These are phyloP conservation scores for Akanthomyces uredinophilus DNA, from an alignment of 2,329 filamentous ascomycete species.

Conservation along the genomic window DNA sequence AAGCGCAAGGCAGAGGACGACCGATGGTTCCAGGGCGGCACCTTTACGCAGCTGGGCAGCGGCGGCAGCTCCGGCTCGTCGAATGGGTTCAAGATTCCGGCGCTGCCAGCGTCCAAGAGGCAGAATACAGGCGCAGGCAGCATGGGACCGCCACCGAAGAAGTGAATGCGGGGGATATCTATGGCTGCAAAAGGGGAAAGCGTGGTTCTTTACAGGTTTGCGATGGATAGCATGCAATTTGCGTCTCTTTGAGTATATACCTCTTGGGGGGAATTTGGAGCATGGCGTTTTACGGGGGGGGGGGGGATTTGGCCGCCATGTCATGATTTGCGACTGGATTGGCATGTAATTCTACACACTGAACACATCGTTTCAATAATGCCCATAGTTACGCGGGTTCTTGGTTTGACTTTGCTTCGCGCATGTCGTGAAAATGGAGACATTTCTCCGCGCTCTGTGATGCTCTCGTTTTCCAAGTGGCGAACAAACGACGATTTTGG, in stretches of 20 bases:
- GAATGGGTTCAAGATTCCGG: constrained; percentile 75
- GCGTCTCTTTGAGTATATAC: neutral
- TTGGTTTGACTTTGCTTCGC: neutral
- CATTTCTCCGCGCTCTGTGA: neutral
- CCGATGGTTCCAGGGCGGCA: constrained; percentile 94
- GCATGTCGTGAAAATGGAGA: too few species aligned
- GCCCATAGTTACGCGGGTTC: neutral
- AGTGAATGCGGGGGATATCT: neutral
- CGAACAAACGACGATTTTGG: neutral
- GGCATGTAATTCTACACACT: neutral
- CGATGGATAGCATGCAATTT: neutral
- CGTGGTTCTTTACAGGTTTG: neutral
- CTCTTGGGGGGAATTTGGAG: neutral
- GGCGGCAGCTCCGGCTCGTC: constrained; percentile 22
- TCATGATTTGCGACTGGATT: neutral
- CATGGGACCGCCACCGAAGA: constrained; percentile 23
- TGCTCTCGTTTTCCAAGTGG: neutral
- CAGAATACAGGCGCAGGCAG: constrained; percentile 59
- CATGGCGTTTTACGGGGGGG: neutral
- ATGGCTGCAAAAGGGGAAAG: neutral
- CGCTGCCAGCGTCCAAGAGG: constrained; percentile 68
- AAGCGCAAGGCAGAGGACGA: constrained; percentile 95
- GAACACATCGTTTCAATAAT: neutral
- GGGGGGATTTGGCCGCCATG: neutral
- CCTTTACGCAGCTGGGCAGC: constrained; percentile 74